These are phyloP conservation scores for Apiospora marii DNA, from an alignment of 2,329 filamentous ascomycete species.

Conservation along the genomic window DNA sequence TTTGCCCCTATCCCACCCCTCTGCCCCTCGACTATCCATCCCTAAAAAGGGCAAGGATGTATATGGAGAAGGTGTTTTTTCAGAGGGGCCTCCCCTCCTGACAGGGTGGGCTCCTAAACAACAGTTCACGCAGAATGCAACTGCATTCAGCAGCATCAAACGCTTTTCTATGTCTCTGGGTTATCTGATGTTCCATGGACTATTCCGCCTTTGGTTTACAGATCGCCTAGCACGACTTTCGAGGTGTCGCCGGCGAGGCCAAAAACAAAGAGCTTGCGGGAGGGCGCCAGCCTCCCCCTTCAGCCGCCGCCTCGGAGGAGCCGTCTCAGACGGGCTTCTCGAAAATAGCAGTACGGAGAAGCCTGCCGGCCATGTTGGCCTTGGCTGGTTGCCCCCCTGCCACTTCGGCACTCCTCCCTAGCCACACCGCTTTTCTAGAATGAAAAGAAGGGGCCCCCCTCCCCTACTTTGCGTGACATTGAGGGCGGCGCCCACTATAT, in stretches of 20 bases:
- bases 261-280: not conserved
- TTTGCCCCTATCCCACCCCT: constrained; percentile 9
- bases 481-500: constrained; percentile 3
- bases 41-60: not conserved
- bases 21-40: not conserved
- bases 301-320: not conserved
- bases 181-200: constrained; percentile 12
- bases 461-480: constrained; percentile 8
- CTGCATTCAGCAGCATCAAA: constrained; percentile 14
- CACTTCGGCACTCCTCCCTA: not conserved
- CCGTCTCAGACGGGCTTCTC: constrained; percentile 6
- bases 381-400: not conserved
- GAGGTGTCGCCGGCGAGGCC: not conserved
- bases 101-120: constrained; percentile 12
- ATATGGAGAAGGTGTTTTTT: constrained; percentile 15
- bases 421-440: constrained; percentile 17
- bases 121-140: constrained; percentile 10
- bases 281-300: not conserved
- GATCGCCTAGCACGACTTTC: not conserved
- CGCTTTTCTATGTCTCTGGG: not conserved
- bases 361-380: not conserved
- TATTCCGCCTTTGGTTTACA: not conserved
- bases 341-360: constrained; percentile 8
- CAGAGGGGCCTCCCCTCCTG: not conserved
- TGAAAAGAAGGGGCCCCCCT: not conserved